A percentile compares a stretch with the other conserved stretches of the same genome.
Conservation (phyloP, 1,139 yeast genomes). For the Meyerozyma carpophila region DNA sequence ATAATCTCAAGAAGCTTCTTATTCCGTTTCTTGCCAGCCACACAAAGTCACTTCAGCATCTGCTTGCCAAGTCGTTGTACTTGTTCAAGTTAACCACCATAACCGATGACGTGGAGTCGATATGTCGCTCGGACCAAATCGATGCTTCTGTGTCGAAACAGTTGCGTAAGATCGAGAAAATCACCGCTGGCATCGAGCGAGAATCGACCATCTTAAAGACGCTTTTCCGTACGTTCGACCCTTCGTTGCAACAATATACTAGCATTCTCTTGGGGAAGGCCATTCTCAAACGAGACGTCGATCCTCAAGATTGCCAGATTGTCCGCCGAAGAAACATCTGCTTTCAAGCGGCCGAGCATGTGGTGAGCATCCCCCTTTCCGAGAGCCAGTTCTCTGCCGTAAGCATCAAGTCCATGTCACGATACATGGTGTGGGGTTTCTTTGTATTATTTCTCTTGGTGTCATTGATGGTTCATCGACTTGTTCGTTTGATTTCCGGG, state of each 20-base stretch:
- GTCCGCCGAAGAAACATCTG: conserved; percentile 37
- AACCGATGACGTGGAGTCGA: conserved; percentile 19
- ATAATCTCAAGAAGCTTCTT: conserved; percentile 21
- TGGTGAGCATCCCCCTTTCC: conserved; percentile 38
- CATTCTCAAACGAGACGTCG: conserved; percentile 32
- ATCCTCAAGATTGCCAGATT: conserved; percentile 27
- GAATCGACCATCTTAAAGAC: conserved; percentile 26
- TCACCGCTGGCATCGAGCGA: conserved; percentile 33
- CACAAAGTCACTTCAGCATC: conserved; percentile 22
- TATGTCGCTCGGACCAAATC: conserved; percentile 19
- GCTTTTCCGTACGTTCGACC: conserved; percentile 30
- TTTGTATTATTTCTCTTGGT: conserved; percentile 17
- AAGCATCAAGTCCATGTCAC: conserved; percentile 16
- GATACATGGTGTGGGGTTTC: conserved; percentile 18
- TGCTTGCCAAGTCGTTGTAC: conserved; percentile 20
- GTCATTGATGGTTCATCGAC: conserved; percentile 19
- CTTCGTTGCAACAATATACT: conserved; percentile 34
- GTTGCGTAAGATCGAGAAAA: conserved; percentile 30
- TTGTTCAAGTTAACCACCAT: conserved; percentile 25
- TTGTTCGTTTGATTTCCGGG: conserved; percentile 18
- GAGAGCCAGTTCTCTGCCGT: conserved; percentile 21
- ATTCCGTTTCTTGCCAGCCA: conserved; percentile 31
- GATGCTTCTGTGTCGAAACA: conserved; percentile 12
- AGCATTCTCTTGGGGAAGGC: conserved; percentile 37
- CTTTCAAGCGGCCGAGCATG: conserved; percentile 39